Base-by-base conservation (phyloP, 176 grass and related monocot genomes). In the Aegilops speltoides region DNA sequence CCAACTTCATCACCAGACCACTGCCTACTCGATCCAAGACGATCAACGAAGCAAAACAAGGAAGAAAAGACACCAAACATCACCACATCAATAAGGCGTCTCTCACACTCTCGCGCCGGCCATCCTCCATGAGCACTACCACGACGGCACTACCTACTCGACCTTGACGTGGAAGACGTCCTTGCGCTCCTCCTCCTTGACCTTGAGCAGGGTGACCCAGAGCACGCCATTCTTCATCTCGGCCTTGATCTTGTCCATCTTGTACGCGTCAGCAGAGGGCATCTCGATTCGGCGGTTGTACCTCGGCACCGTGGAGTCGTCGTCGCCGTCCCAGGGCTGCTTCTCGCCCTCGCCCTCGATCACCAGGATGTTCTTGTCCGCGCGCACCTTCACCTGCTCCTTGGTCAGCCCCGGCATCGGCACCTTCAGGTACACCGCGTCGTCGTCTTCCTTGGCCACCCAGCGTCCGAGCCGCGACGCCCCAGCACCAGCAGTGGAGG, bases 181-280 rank as follows among this genome's bases (percentile, higher is more conserved):
- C 69, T 50, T 85, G 82, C 89, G 79, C 41, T 96, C 89, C 87
- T 92, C 87, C 17, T 79, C 3, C 88, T 92, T 94, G 8, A 89
- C 28, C 92, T 87, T 97, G 50, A 92, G 94, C 57, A 97, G 64
- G 32, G 89, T 87, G 12, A 94, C 80, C 80, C 67, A 90, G 63
- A 97, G 95, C 76, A 92, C 60, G 34, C 95, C 95, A 20, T 94
- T 91, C 86, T 94, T 97, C 95, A 92, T 97, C 92, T 89, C 92
- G 3, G 86, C 95, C 73, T 72, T 87, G 83, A 94, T 86, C 92
- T 84, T 61, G 77, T 97, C 92, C 90, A 97, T 71, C 88, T 66
- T 86, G 81, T 73, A 93, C 2, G 46, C 36, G 36, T 89, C 31
- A 31, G 37, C 86, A 1, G 43, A 22, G 34, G 92, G 73, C 38